Percentiles rank a stretch among this genome's conserved stretches.
Conservation (phyloP, 2,329 filamentous ascomycete species). For the Claviceps maximensis region DNA sequence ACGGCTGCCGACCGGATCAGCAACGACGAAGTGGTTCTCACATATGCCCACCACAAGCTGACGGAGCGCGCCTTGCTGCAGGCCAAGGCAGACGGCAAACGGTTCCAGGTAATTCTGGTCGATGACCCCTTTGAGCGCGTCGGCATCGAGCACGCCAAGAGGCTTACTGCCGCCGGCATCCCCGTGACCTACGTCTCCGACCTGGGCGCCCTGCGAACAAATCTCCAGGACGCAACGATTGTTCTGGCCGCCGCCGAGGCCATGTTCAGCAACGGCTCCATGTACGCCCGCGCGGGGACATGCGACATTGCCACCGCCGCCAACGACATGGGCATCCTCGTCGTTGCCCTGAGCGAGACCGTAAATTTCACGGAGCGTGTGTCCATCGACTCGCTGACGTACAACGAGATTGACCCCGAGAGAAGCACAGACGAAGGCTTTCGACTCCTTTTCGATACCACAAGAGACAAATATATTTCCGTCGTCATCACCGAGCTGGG, state of each 20-base stretch:
- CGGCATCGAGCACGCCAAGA: constrained; percentile 50
- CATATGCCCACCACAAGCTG: constrained; percentile 74
- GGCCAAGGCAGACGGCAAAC: constrained; percentile 56
- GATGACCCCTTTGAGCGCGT: constrained; percentile 50
- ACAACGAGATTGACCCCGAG: constrained; percentile 79
- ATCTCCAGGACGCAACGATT: constrained; percentile 53
- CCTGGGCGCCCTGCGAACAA: constrained; percentile 61
- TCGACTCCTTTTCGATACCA: constrained; percentile 79
- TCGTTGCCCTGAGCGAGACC: constrained; percentile 84
- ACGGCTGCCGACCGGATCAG: constrained; percentile 64
- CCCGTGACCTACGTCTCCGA: constrained; percentile 69
- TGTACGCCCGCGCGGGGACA: constrained; percentile 81
- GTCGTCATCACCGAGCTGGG: constrained; percentile 89
- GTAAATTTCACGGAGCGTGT: constrained; percentile 86
- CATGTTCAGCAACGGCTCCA: constrained; percentile 86
- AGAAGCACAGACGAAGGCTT: constrained; percentile 44
- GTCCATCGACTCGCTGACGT: constrained; percentile 80
- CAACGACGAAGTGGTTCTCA: constrained; percentile 70
- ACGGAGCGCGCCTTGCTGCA: constrained; percentile 70
- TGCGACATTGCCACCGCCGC: constrained; percentile 78
- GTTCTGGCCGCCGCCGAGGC: constrained; percentile 84
- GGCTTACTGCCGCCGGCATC: constrained; percentile 53
- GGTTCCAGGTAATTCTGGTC: constrained; percentile 73
- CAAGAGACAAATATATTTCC: constrained; percentile 71
- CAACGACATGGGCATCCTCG: constrained; percentile 59